Base-by-base conservation (phyloP, 2,329 filamentous ascomycete species). In the Aspergillus sergii region DNA sequence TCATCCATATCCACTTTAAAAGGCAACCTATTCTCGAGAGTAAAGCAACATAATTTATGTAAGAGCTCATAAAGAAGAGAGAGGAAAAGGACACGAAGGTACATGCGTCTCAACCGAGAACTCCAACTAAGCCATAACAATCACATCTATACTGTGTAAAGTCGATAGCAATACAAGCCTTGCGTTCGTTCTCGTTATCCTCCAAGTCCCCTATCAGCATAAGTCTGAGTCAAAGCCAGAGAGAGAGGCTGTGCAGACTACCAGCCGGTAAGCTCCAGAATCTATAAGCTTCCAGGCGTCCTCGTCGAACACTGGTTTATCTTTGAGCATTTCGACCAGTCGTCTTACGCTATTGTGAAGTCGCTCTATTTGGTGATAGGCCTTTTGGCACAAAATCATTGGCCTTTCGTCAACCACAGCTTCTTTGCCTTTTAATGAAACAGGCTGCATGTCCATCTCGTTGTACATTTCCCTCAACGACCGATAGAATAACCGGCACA, bases 231-330 rank as follows among this genome's bases (percentile, higher is more conserved):
- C 14, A 21, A 39, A 51, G 34, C 57, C 26, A 26, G 21, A 6
- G 11, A 62, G 46, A 32, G 39, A 36, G 23, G 30, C 21, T 10
- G 64, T 57, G 26, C 58, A 59, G 1, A 60, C 26, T 10, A 48
- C 54, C 39, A 66, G 46, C 28, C 53, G 54, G 26, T 60, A 59
- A 16, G 50, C 46, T 19, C 57, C 57, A 7, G 50, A 43, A 23
- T 16, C 23, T 16, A 66, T 28, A 6, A 36, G 30, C 45, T 21
- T 41, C 64, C 64, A 66, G 36, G 57, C 6, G 32, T 64, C 62
- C 26, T 45, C 46, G 32, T 64, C 62, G 36, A 62, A 62, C 14
- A 23, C 26, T 14, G 59, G 26, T 28, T 58, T 28, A 2, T 46
- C 46, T 21, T 39, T 10, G 12, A 60, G 39, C 3, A 11, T 55